phyloP scores from a whole-genome alignment of 23 red algal species.

The Gracilaria gracilis region DNA sequence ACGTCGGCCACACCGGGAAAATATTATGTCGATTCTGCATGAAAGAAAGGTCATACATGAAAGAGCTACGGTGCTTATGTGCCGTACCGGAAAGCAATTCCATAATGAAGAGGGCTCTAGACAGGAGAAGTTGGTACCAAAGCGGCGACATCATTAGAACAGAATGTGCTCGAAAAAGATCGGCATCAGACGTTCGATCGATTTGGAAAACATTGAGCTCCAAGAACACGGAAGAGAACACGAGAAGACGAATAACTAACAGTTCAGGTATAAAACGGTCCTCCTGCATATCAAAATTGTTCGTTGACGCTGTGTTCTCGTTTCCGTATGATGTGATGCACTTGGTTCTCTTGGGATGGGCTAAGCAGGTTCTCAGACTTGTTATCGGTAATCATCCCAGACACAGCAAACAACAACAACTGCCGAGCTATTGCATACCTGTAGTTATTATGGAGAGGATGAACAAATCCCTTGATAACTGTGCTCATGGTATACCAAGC shows the following conservation, averaged over 20 bases:
- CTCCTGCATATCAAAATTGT: background rate
- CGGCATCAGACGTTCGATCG: background rate
- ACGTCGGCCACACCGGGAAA: background rate
- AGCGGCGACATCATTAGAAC: background rate
- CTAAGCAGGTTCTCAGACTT: background rate
- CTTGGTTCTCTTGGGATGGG: constrained; percentile 6
- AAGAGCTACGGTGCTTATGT: background rate
- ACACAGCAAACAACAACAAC: background rate
- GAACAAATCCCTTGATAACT: background rate
- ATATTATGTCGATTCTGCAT: constrained; percentile 1
- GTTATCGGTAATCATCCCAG: background rate
- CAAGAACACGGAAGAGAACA: background rate
- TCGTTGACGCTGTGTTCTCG: background rate
- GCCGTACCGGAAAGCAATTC: background rate
- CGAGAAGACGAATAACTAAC: background rate
- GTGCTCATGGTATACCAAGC: background rate
- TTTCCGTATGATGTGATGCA: constrained; percentile 27
- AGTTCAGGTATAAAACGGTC: background rate
- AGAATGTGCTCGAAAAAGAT: background rate
- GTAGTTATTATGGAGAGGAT: background rate
- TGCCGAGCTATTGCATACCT: background rate
- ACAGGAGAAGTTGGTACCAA: background rate
- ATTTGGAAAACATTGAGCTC: constrained; percentile 6
- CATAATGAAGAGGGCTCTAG: background rate
- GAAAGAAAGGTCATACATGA: constrained; percentile 3